Evolutionary conservation across 768 basidiomycete genomes (phyloP).

Genomic region (Hygrophoropsis aurantiaca): DNA sequence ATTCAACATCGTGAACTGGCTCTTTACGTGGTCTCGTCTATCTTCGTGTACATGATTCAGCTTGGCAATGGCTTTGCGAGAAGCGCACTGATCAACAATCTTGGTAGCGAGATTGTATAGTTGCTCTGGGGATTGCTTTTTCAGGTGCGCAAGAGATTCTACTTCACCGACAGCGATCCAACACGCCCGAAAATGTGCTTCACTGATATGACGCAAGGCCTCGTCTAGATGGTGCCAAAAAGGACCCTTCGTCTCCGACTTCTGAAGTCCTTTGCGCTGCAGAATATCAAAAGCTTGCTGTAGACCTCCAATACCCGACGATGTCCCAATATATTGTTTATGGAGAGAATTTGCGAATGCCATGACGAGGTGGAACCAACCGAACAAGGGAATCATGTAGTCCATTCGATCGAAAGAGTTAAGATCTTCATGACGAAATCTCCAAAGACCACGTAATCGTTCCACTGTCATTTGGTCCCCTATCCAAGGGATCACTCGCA

Average conservation of each 20-base stretch:
- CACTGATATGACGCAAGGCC: slow-evolving; percentile 33
- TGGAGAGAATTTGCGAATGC: slow-evolving; percentile 37
- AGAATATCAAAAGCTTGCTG: slow-evolving; percentile 31
- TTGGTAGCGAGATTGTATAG: slow-evolving; percentile 25
- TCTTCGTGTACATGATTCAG: slow-evolving; percentile 5
- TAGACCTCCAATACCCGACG: slow-evolving; percentile 14
- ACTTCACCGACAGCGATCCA: slow-evolving; percentile 29
- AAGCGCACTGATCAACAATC: slow-evolving; percentile 29
- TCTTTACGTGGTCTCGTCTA: slow-evolving; percentile 22
- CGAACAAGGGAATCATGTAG: slow-evolving; percentile 28
- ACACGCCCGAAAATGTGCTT: slow-evolving; percentile 35
- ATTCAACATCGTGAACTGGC: slow-evolving; percentile 33
- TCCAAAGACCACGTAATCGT: slow-evolving; percentile 35
- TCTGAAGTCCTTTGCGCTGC: slow-evolving; percentile 27
- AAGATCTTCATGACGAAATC: slow-evolving; percentile 31
- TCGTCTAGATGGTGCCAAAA: slow-evolving; percentile 29
- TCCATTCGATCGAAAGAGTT: slow-evolving; percentile 39
- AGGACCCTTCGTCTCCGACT: slow-evolving; percentile 29
- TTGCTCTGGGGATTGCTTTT: slow-evolving; percentile 20
- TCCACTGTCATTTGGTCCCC: slow-evolving; percentile 40
- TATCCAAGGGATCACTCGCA: slow-evolving; percentile 29
- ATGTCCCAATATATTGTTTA: slow-evolving; percentile 38
- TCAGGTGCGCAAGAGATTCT: slow-evolving; percentile 25
- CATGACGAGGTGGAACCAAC: slow-evolving; percentile 42
- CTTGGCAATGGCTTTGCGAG: slow-evolving; percentile 26